These are phyloP conservation scores for Aspergillus jensenii DNA, from an alignment of 2,329 filamentous ascomycete species.

Conservation along the genomic window DNA sequence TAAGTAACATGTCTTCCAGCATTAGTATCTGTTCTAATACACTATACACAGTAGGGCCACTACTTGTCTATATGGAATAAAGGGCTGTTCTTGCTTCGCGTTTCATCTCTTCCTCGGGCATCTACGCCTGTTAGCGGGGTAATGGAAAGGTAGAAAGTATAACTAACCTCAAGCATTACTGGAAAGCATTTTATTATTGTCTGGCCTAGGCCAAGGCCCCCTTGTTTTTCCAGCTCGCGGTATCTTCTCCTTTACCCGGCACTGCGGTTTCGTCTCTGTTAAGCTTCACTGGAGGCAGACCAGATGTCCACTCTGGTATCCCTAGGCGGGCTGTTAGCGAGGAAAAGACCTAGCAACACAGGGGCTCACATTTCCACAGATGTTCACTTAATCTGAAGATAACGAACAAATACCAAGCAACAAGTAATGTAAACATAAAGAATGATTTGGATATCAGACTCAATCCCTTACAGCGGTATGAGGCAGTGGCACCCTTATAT, in stretches of 20 bases:
- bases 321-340: background rate
- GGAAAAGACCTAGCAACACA: background rate
- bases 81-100: background rate
- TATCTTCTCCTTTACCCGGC: background rate
- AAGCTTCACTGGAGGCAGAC: background rate
- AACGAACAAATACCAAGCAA: background rate
- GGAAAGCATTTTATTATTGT: background rate
- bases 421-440: background rate
- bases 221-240: background rate
- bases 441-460: background rate
- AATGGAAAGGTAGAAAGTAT: background rate
- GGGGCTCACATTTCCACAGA: background rate
- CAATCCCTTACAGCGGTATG: background rate
- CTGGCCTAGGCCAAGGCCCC: background rate
- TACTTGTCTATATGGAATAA: background rate
- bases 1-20: background rate
- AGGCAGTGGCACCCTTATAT: background rate
- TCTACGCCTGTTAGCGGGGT: background rate
- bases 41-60: background rate
- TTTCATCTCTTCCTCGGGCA: background rate
- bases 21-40: background rate
- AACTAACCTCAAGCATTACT: background rate
- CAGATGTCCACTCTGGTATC: background rate
- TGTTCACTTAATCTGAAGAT: background rate
- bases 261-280: background rate